phyloP scores from a whole-genome alignment of 225 moss, liverwort and hornwort genomes.

The Climacium dendroides region DNA sequence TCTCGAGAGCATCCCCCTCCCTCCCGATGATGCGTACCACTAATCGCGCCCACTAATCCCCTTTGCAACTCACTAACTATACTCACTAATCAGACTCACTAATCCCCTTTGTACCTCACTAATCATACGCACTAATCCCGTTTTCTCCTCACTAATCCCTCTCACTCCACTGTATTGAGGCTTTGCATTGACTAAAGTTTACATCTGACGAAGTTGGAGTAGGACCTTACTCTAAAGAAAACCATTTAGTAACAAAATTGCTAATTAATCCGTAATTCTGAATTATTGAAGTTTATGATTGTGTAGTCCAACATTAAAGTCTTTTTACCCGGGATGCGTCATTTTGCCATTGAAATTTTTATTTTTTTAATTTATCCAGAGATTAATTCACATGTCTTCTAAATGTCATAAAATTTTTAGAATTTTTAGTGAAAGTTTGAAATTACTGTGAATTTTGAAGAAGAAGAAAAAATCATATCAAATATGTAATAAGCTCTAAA shows the following conservation, averaged over 20 bases:
- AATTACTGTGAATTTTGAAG: neutral
- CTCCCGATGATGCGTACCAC: neutral
- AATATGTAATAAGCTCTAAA: neutral
- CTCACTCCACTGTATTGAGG: neutral
- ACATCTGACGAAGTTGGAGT: neutral
- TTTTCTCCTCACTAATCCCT: neutral
- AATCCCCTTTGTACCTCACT: neutral
- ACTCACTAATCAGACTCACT: neutral
- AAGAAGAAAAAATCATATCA: neutral
- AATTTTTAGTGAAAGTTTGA: neutral
- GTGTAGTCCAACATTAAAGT: neutral
- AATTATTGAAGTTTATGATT: accelerated
- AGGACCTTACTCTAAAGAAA: neutral
- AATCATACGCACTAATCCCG: neutral
- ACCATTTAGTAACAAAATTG: neutral
- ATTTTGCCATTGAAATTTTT: neutral
- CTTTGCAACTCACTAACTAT: too few relatives aligned
- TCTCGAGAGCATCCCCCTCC: neutral
- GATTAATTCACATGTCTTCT: neutral
- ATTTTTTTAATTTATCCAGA: neutral
- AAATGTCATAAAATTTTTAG: accelerated
- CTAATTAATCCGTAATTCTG: neutral
- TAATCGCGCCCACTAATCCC: neutral
- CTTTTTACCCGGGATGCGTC: accelerated
- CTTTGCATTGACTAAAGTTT: neutral